Percentiles rank a stretch among this genome's conserved stretches.
Conservation (phyloP, 192 early-diverging fungal genomes). For the Allomyces macrogynus region DNA sequence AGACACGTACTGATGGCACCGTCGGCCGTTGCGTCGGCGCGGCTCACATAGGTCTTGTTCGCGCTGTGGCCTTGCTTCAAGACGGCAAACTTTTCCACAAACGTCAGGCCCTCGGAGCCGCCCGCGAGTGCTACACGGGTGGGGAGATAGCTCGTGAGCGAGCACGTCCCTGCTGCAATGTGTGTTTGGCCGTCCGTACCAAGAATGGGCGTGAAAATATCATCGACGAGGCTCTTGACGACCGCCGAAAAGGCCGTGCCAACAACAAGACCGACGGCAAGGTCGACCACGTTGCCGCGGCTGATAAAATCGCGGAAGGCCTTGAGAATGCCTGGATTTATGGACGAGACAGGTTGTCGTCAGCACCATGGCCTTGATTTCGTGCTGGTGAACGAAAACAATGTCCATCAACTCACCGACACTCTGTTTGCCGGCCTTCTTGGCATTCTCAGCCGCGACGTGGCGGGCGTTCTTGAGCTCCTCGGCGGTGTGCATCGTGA, state of each 20-base stretch:
- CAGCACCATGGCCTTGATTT: not conserved
- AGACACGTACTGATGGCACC: not conserved
- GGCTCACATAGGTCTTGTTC: not conserved
- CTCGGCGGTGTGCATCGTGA: too few species aligned
- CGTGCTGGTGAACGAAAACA: not conserved
- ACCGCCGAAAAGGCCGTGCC: slow-evolving; percentile 17
- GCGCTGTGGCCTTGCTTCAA: not conserved
- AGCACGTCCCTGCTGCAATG: not conserved
- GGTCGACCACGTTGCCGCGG: slow-evolving; percentile 23
- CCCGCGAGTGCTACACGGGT: not conserved
- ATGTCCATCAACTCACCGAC: not conserved
- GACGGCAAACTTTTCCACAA: not conserved
- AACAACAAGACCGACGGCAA: slow-evolving; percentile 28
- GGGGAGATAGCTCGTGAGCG: not conserved
- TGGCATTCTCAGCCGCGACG: not conserved
- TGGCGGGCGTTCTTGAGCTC: too few species aligned
- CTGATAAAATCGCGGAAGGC: slow-evolving; percentile 16
- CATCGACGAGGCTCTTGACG: slow-evolving; percentile 3
- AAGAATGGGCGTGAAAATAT: not conserved
- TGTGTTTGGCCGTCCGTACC: not conserved
- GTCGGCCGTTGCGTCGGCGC: not conserved
- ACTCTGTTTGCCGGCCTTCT: not conserved
- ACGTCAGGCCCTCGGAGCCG: not conserved
- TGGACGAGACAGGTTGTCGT: not conserved
- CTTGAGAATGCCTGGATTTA: too few species aligned